A percentile compares a stretch with the other conserved stretches of the same genome.
Evolutionary conservation across 768 basidiomycete genomes (phyloP).

Genomic region (Tricholoma saponaceum): DNA sequence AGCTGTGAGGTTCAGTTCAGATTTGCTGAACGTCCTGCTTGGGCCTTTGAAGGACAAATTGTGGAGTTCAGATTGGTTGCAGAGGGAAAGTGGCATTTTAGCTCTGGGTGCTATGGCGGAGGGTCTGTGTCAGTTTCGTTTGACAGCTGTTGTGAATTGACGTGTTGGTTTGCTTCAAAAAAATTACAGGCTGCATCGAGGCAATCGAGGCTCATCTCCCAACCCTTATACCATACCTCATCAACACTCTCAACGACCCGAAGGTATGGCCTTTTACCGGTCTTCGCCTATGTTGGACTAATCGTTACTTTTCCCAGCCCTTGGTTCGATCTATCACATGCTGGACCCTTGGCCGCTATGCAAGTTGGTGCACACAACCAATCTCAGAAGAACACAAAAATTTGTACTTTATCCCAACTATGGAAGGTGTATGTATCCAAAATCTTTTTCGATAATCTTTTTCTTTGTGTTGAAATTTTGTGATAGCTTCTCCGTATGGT

Average conservation of each 20-base stretch:
- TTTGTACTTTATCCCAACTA: constrained; percentile 91
- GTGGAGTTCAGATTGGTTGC: constrained; percentile 90
- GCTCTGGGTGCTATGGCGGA: constrained; percentile 98
- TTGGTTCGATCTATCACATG: constrained; percentile 98
- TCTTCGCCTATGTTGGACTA: neutral
- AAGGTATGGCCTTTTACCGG: constrained; percentile 55
- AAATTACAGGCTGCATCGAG: constrained; percentile 84
- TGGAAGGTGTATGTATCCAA: constrained; percentile 78
- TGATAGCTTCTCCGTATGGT: constrained; percentile 94
- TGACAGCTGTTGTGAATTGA: constrained; percentile 1
- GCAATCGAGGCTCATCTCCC: constrained; percentile 92
- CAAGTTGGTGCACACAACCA: constrained; percentile 92
- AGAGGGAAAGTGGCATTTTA: constrained; percentile 92
- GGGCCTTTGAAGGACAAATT: constrained; percentile 90
- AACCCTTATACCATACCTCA: constrained; percentile 90
- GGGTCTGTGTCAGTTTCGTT: constrained; percentile 46
- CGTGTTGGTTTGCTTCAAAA: constrained; percentile 6
- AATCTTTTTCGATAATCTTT: constrained; percentile 1
- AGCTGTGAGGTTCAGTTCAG: constrained; percentile 88
- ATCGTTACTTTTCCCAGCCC: constrained; percentile 48
- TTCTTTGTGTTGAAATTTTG: neutral
- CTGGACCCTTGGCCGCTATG: constrained; percentile 99
- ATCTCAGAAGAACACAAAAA: constrained; percentile 84
- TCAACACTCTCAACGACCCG: constrained; percentile 84
- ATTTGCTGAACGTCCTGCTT: constrained; percentile 84